Base-by-base conservation (phyloP, 2,329 filamentous ascomycete species). In the Sporothrix sp. region DNA sequence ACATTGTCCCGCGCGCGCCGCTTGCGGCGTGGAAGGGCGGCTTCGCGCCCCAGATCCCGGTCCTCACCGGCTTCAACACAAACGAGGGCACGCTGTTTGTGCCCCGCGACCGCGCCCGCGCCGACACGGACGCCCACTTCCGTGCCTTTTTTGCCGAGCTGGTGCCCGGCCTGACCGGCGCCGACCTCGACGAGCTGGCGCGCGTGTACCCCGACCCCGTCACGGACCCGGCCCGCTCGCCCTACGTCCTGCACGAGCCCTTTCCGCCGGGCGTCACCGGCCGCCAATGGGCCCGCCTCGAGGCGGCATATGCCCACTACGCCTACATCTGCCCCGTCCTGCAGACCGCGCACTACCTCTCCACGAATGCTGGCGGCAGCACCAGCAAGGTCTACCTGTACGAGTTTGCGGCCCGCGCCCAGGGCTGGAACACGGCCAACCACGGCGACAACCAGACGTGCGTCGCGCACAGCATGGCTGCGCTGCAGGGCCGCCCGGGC, bases 81-180 rank as follows among this genome's bases (percentile, higher is more conserved):
- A 81, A 87, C 59, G 84, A 88, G 62, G 84, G 83, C 14, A 73
- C 79, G 1, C 62, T 71, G 33, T 87, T 87, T 60, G 75, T 86
- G 1, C 75, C 81, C 0, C 20, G 39, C 16, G 46, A 50, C 44
- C 27, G 20, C 4, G 62, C 67, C 13, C 58, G 62, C 7, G 69
- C 75, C 48, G 65, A 69, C 13, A 68, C 67, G 2, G 66, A 73
- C 10, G 65, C 62, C 0, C 71, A 81, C 10, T 83, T 86, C 61
- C 69, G 69, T 3, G 53, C 62, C 3, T 85, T 87, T 63, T 86
- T 85, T 69, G 62, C 65, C 0, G 68, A 65, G 0, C 72, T 88
- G 9, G 72, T 87, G 11, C 83, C 83, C 0, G 67, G 69, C 2
- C 66, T 86, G 13, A 68, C 69, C 3, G 54, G 63, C 0, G 58